These are phyloP conservation scores for Saturnispora mendoncae DNA, from an alignment of 805 yeast genomes.

Conservation along the genomic window DNA sequence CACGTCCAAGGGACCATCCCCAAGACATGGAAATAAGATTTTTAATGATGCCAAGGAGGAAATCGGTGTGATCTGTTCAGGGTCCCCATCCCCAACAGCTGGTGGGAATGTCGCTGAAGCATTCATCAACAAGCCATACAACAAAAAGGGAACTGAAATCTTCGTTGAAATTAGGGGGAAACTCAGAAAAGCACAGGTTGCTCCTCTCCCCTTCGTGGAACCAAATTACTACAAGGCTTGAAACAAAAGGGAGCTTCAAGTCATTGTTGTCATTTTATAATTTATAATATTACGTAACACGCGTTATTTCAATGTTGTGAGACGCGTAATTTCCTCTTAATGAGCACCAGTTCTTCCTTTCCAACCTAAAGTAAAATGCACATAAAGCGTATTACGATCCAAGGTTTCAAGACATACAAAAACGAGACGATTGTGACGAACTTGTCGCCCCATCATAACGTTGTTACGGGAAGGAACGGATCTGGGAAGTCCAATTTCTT, in stretches of 20 bases:
- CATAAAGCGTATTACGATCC: conserved; percentile 48
- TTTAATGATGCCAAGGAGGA: conserved; percentile 42
- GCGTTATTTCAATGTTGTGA: background rate
- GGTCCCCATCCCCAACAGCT: conserved; percentile 51
- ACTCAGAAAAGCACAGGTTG: conserved; percentile 61
- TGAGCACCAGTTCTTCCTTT: background rate
- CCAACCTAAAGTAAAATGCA: conserved; percentile 9
- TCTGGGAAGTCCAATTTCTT: conserved; percentile 94
- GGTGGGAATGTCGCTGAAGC: conserved; percentile 87
- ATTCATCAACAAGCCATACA: conserved; percentile 60
- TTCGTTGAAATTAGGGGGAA: conserved; percentile 79
- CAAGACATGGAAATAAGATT: conserved; percentile 70
- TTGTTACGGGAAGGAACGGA: conserved; percentile 89
- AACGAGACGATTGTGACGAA: conserved; percentile 70
- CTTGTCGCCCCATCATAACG: conserved; percentile 76
- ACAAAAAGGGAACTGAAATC: conserved; percentile 67
- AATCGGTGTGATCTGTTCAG: conserved; percentile 49
- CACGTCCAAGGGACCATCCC: conserved; percentile 78
- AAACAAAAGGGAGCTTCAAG: no score
- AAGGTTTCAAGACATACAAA: conserved; percentile 90
- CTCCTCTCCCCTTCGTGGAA: conserved; percentile 77
- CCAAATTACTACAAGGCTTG: conserved; percentile 54
- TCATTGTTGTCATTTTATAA: background rate
- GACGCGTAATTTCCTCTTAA: conserved; percentile 4
- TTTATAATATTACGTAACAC: conserved; percentile 5